These are phyloP conservation scores for Ogataea nakhonphanomensis DNA, from an alignment of 805 yeast genomes.

Conservation along the genomic window DNA sequence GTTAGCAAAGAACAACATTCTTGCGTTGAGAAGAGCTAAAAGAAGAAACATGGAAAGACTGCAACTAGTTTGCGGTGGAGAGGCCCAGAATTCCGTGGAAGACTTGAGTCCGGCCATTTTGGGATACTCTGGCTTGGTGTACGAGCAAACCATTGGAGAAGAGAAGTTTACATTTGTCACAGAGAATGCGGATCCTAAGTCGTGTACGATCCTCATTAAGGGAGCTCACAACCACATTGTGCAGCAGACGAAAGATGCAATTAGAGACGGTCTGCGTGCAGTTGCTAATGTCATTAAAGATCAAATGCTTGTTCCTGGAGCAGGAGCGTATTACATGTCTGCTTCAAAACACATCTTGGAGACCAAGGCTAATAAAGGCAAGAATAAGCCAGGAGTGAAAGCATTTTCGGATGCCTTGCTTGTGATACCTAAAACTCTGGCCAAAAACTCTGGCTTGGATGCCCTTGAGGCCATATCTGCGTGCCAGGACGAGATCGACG, in stretches of 20 bases:
- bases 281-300: slow-evolving; percentile 90
- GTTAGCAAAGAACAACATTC: slow-evolving; percentile 85
- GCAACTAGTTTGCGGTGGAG: slow-evolving; percentile 95
- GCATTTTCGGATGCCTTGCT: slow-evolving; percentile 93
- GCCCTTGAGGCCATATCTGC: slow-evolving; percentile 82
- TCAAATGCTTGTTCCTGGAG: slow-evolving; percentile 87
- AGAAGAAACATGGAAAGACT: slow-evolving; percentile 98
- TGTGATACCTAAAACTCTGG: slow-evolving; percentile 88
- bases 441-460: slow-evolving; percentile 91
- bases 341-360: slow-evolving; percentile 65
- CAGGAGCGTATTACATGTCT: slow-evolving; percentile 90
- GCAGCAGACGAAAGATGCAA: slow-evolving; percentile 93
- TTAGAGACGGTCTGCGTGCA: slow-evolving; percentile 94
- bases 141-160: slow-evolving; percentile 92
- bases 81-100: slow-evolving; percentile 96
- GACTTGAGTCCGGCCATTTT: slow-evolving; percentile 75
- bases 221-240: slow-evolving; percentile 90
- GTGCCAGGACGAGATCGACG: slow-evolving; percentile 84
- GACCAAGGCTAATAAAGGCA: slow-evolving; percentile 68
- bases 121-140: slow-evolving; percentile 87
- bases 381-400: slow-evolving; percentile 82
- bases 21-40: slow-evolving; percentile 96
- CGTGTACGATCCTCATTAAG: slow-evolving; percentile 87
- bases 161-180: slow-evolving; percentile 97
- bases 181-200: slow-evolving; percentile 82